These are phyloP conservation scores for Aspergillus carlsbadensis DNA, from an alignment of 495 filamentous ascomycete genomes.

Conservation along the genomic window DNA sequence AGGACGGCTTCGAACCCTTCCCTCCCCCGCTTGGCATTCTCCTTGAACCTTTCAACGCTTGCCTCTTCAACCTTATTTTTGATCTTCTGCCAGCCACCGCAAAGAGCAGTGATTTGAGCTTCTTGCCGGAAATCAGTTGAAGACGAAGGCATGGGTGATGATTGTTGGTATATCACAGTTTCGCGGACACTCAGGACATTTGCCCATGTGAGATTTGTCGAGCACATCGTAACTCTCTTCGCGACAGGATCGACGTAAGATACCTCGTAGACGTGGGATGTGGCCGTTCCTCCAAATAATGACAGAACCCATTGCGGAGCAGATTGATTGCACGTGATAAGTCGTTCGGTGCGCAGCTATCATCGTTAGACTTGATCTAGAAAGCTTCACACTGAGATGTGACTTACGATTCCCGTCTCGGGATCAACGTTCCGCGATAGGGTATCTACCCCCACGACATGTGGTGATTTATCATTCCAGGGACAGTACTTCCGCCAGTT, in stretches of 20 bases:
- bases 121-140: constrained; percentile 82
- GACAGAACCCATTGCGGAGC: constrained; percentile 83
- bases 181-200: constrained; percentile 75
- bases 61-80: constrained; percentile 92
- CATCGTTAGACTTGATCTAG: too few species aligned
- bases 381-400: background rate
- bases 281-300: constrained; percentile 68
- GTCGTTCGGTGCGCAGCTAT: constrained; percentile 92
- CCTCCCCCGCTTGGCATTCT: constrained; percentile 85
- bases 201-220: constrained; percentile 83
- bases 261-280: constrained; percentile 87
- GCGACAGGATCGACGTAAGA: constrained; percentile 82
- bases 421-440: constrained; percentile 78
- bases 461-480: constrained; percentile 93
- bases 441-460: constrained; percentile 94
- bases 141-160: constrained; percentile 14
- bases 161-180: constrained; percentile 8
- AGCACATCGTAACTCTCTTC: constrained; percentile 91
- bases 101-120: constrained; percentile 88
- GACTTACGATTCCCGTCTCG: constrained; percentile 74
- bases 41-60: constrained; percentile 79
- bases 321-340: constrained; percentile 91
- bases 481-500: constrained; percentile 99
- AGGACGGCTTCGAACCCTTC: constrained; percentile 94
- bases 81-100: constrained; percentile 93